Base-by-base conservation (phyloP, 805 yeast species). In the Grigorovia yakushimaensis region DNA sequence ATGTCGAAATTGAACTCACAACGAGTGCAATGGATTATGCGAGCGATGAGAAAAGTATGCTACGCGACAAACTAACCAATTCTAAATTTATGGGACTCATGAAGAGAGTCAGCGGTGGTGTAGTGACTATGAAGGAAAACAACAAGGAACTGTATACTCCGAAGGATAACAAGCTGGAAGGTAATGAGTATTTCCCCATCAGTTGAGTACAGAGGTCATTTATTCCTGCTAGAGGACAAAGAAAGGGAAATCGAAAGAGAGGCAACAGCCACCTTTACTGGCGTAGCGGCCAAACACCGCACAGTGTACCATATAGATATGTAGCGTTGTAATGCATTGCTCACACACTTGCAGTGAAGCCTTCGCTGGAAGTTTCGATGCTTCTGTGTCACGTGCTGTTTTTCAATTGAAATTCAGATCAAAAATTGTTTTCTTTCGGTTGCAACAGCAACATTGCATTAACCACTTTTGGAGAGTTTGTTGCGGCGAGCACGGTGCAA, bases 41-140 rank as follows among this genome's bases (percentile, higher is more conserved):
- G 33, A 27, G 17, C n/a, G 37, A 33, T 33, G 37, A 33, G 37
- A 8, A 59, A 39, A 11, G 17, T 11, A 7, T 24, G 17, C 10
- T 46, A 18, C 45, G 37, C 10, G 18, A 30, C 15, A 46, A 61
- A 43, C 51, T 63, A 2, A 48, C 55, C 10, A 52, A 54, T 3
- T 62, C 66, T 2, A 61, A 62, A 46, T 63, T 63, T 37, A 50
- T 63, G 48, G 54, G 55, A 1, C 47, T 64, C 21, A 57, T 64
- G 64, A 55, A 58, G 45, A 55, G 52, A 18, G 52, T 64, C 7
- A 58, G 64, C 36, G 64, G 56, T 18, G 68, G 66, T 4, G 56
- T 51, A 1, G 62, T 62, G n/a, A 59, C 65, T 13, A 27, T 60
- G 19, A 53, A 48, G 15, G 22, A 41, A 9, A 27, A 49, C 6